These are phyloP conservation scores for Phoenix roebelenii DNA, from an alignment of 176 grass and related monocot genomes.

Conservation along the genomic window DNA sequence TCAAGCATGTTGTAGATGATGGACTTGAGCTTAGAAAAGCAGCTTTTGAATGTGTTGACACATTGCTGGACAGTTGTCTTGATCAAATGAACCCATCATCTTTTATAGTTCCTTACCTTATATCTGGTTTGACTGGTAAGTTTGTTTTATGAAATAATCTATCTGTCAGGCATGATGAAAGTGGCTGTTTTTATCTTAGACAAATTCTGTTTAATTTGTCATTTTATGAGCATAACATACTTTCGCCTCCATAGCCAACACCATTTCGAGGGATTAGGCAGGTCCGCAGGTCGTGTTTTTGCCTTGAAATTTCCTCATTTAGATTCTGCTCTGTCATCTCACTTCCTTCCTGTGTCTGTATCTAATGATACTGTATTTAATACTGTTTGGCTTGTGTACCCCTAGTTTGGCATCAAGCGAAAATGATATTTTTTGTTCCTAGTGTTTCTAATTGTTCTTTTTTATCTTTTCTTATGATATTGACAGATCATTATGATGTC, in stretches of 20 bases:
- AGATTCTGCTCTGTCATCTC: too few species aligned
- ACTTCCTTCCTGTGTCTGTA: too few species aligned
- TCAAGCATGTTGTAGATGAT: constrained; percentile 89
- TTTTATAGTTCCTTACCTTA: constrained; percentile 80
- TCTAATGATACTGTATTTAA: too few species aligned
- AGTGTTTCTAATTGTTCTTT: background rate
- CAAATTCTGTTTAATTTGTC: too few species aligned
- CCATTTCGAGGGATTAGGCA: too few species aligned
- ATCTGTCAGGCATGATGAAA: background rate
- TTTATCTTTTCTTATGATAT: background rate
- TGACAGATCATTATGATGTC: constrained; percentile 96
- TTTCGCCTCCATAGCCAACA: too few species aligned
- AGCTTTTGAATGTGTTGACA: constrained; percentile 91
- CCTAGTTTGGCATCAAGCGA: too few species aligned
- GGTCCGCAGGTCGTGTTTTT: too few species aligned
- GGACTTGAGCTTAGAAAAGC: constrained; percentile 90
- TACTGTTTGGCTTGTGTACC: too few species aligned
- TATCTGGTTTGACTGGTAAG: constrained; percentile 81
- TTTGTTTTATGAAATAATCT: background rate
- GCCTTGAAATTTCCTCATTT: too few species aligned
- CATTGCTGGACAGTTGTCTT: constrained; percentile 79
- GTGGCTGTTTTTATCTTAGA: background rate
- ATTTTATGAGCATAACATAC: too few species aligned
- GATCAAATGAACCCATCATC: constrained; percentile 85
- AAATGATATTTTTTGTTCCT: background rate